These are phyloP conservation scores for Xylaria bambusicola DNA, from an alignment of 495 filamentous ascomycete species.

Conservation along the genomic window DNA sequence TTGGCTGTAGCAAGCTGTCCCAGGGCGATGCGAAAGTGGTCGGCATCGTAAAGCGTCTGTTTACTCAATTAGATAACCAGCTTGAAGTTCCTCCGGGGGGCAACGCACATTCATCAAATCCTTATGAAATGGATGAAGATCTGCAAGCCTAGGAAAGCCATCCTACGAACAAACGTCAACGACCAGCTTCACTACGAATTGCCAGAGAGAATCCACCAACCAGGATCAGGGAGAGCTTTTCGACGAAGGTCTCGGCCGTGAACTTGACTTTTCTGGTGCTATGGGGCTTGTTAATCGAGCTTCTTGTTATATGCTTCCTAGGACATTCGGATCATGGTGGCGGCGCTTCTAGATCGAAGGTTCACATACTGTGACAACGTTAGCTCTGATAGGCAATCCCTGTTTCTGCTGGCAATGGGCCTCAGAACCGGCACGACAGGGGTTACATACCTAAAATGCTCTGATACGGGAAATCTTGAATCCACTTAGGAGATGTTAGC, in stretches of 20 bases:
- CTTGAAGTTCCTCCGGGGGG: neutral
- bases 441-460: too few species aligned
- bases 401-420: too few species aligned
- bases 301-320: too few species aligned
- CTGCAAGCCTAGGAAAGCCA: slow-evolving; percentile 89
- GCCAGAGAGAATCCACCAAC: neutral
- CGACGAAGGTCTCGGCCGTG: slow-evolving; percentile 94
- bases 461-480: slow-evolving; percentile 99
- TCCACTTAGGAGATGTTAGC: slow-evolving; percentile 45
- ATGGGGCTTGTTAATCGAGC: too few species aligned
- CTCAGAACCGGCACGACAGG: too few species aligned
- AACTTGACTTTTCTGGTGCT: slow-evolving; percentile 99
- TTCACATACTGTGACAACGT: too few species aligned
- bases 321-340: too few species aligned
- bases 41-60: slow-evolving; percentile 83
- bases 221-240: slow-evolving; percentile 66
- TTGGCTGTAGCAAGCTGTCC: slow-evolving; percentile 95
- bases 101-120: slow-evolving; percentile 47
- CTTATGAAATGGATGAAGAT: slow-evolving; percentile 95
- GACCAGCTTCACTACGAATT: too few species aligned
- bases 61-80: slow-evolving; percentile 58
- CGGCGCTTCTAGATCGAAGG: too few species aligned
- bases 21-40: slow-evolving; percentile 96
- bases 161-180: slow-evolving; percentile 67
- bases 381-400: too few species aligned